Conservation (phyloP, 2,329 filamentous ascomycete genomes). For the Dothideomycetidae sp. region DNA sequence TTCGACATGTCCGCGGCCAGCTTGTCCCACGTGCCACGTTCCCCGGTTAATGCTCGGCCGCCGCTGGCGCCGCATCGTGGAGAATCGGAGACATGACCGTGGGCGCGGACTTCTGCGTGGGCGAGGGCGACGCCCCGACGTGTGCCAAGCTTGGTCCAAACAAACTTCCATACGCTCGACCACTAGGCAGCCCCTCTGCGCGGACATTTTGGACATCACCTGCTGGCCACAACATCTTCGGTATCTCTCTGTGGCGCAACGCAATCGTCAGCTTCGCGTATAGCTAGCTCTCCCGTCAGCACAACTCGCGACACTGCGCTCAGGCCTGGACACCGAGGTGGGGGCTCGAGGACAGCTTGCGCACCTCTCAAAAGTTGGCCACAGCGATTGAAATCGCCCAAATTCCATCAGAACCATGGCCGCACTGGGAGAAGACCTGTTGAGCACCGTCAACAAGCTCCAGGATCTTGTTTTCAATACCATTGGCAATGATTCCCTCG, state of each 20-base stretch:
- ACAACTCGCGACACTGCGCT: not conserved
- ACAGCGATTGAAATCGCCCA: not conserved
- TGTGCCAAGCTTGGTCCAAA: not conserved
- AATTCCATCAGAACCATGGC: constrained; percentile 48
- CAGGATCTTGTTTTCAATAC: constrained; percentile 99
- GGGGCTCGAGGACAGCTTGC: not conserved
- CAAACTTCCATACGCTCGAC: not conserved
- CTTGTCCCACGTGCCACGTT: no score
- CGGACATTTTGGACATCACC: not conserved
- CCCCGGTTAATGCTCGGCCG: no score
- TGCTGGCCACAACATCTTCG: not conserved
- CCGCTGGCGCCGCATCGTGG: no score
- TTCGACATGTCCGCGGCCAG: no score
- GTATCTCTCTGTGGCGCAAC: not conserved
- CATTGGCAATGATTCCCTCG: constrained; percentile 95
- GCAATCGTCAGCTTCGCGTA: not conserved
- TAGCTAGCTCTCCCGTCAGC: not conserved
- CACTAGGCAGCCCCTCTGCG: not conserved
- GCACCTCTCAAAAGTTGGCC: not conserved
- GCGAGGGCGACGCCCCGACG: no score
- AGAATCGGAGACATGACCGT: no score
- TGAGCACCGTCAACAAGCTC: constrained; percentile 92
- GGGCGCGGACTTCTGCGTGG: no score
- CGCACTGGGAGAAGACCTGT: constrained; percentile 85
- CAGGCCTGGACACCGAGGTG: not conserved